These are phyloP conservation scores for Cyclostephanos tholiformis DNA, from an alignment of 108 stramenopile species.

Conservation along the genomic window DNA sequence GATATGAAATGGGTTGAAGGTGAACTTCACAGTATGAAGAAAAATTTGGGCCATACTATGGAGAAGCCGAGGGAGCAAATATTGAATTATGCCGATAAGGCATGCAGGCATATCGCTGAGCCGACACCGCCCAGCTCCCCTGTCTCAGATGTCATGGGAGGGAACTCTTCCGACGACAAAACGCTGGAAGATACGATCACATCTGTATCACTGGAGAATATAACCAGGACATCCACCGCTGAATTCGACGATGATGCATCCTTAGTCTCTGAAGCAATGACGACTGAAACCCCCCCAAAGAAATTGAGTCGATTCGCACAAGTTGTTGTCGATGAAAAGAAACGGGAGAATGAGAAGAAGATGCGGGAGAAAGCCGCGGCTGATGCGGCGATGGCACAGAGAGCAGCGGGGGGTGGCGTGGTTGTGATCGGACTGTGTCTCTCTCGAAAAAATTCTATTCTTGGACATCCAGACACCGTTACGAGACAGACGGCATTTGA, in stretches of 20 bases:
- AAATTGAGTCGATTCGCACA: conserved; percentile 26
- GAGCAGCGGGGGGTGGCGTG: conserved; percentile 16
- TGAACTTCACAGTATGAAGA: conserved; percentile 29
- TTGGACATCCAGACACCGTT: conserved; percentile 84
- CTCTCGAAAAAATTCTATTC: conserved; percentile 58
- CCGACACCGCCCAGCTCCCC: not conserved
- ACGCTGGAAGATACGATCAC: conserved; percentile 12
- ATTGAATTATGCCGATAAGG: conserved; percentile 20
- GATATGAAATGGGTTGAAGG: conserved; percentile 38
- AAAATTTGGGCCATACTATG: conserved; percentile 11
- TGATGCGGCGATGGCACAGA: conserved; percentile 14
- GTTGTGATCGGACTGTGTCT: conserved; percentile 82
- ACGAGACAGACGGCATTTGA: conserved; percentile 90
- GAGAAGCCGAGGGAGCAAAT: conserved; percentile 22
- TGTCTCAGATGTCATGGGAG: conserved; percentile 10
- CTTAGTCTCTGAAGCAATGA: conserved; percentile 9
- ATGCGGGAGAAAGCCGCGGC: conserved; percentile 8
- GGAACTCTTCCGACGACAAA: conserved; percentile 6
- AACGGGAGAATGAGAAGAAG: conserved; percentile 10
- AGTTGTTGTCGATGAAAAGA: conserved; percentile 9
- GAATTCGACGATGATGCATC: conserved; percentile 15
- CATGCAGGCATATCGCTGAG: conserved; percentile 2
- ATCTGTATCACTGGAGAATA: not conserved
- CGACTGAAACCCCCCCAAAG: conserved; percentile 21
- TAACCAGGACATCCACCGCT: not conserved